phyloP scores from a whole-genome alignment of 345 rosid species.

The Rhodomyrtus tomentosa region DNA sequence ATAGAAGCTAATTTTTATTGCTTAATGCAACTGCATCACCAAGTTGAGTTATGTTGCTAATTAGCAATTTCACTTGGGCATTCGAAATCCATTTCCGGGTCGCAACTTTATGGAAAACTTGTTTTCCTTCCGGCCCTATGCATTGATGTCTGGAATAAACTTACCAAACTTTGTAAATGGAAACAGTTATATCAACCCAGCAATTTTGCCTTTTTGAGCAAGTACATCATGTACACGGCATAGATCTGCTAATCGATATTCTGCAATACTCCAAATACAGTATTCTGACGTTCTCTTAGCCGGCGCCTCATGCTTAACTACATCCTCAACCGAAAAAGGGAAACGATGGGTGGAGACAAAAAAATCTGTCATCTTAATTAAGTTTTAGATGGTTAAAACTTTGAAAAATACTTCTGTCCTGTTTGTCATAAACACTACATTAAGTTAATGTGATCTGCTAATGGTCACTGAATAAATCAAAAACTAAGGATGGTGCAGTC shows the following conservation, averaged over 20 bases:
- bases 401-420: neutral
- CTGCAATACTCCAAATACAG: neutral
- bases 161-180: neutral
- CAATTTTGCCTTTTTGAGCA: neutral
- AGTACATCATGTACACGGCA: neutral
- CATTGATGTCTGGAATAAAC: neutral
- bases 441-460: neutral
- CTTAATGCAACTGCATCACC: neutral
- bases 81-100: neutral
- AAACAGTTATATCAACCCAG: neutral
- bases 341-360: neutral
- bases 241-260: neutral
- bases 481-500: neutral
- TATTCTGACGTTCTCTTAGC: neutral
- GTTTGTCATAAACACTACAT: neutral
- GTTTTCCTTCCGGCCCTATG: accelerated
- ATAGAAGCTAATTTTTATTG: neutral
- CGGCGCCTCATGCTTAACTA: neutral
- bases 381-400: neutral
- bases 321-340: neutral
- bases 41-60: neutral
- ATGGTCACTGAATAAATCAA: neutral
- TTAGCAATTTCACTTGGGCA: too few relatives aligned
- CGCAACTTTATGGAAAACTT: too few relatives aligned
- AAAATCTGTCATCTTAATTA: neutral